phyloP scores from a whole-genome alignment of 1,284 basidiomycete species.

The Cryptococcus deneoformans region DNA sequence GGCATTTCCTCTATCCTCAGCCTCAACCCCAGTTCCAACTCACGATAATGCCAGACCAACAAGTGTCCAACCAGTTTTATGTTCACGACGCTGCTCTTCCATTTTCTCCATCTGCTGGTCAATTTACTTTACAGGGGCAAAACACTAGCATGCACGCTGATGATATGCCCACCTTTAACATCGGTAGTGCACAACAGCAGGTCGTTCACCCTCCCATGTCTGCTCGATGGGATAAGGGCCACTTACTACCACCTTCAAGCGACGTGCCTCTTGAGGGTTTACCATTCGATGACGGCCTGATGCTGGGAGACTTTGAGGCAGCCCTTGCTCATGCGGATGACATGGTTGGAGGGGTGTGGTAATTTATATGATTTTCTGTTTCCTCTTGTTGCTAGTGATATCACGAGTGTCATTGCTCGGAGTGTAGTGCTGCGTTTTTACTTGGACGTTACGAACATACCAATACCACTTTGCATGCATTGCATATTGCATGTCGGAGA shows the following conservation, averaged over 20 bases:
- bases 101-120: conserved; percentile 8
- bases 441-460: too few relatives aligned
- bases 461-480: too few relatives aligned
- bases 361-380: background rate
- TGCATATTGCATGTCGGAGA: too few relatives aligned
- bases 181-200: background rate
- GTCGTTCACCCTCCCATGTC: background rate
- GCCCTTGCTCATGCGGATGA: conserved; percentile 30
- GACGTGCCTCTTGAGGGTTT: conserved; percentile 19
- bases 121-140: conserved; percentile 3
- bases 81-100: too few relatives aligned
- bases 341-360: background rate
- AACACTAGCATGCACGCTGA: background rate
- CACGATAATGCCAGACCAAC: conserved; percentile 2
- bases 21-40: conserved; percentile 3
- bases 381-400: background rate
- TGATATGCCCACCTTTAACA: background rate
- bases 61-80: conserved; percentile 12
- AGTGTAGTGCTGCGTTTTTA: too few relatives aligned
- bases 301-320: conserved; percentile 19
- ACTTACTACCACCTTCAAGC: conserved; percentile 15
- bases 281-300: conserved; percentile 15
- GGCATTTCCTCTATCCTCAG: conserved; percentile 12
- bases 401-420: background rate
- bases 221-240: conserved; percentile 7